Percentiles rank a stretch among this genome's conserved stretches.
These are phyloP conservation scores for Yamadazyma jaroonii DNA, from an alignment of 1,139 yeast species.

Conservation along the genomic window DNA sequence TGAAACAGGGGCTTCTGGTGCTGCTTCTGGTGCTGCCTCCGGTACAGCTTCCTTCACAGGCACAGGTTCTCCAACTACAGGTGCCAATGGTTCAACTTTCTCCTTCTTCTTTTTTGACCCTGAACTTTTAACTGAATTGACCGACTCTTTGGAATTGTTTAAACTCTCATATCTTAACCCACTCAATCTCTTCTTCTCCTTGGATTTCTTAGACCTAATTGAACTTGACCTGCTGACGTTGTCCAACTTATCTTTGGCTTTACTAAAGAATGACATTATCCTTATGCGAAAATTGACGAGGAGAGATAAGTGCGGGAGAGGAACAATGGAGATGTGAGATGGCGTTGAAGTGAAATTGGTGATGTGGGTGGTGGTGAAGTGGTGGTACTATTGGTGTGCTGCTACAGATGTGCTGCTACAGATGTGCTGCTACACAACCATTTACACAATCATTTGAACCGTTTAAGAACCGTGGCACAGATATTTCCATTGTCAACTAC, in stretches of 20 bases:
- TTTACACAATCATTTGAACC: too few relatives aligned
- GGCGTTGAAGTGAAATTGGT: background rate
- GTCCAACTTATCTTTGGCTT: slow-evolving; percentile 12
- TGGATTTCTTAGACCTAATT: slow-evolving; percentile 6
- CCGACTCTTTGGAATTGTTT: slow-evolving; percentile 11
- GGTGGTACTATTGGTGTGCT: background rate
- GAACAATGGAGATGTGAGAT: background rate
- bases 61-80: too few relatives aligned
- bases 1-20: too few relatives aligned
- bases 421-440: too few relatives aligned
- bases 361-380: background rate
- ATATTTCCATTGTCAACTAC: too few relatives aligned
- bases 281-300: slow-evolving; percentile 2
- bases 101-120: background rate
- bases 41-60: too few relatives aligned
- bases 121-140: slow-evolving; percentile 3
- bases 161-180: slow-evolving; percentile 13
- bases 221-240: slow-evolving; percentile 6
- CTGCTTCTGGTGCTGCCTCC: too few relatives aligned
- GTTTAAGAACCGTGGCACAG: too few relatives aligned
- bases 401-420: too few relatives aligned
- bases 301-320: too few relatives aligned
- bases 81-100: background rate
- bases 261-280: slow-evolving; percentile 11
- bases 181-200: slow-evolving; percentile 16